Conservation (phyloP, 768 basidiomycete genomes). For the Mycena galericulata region DNA sequence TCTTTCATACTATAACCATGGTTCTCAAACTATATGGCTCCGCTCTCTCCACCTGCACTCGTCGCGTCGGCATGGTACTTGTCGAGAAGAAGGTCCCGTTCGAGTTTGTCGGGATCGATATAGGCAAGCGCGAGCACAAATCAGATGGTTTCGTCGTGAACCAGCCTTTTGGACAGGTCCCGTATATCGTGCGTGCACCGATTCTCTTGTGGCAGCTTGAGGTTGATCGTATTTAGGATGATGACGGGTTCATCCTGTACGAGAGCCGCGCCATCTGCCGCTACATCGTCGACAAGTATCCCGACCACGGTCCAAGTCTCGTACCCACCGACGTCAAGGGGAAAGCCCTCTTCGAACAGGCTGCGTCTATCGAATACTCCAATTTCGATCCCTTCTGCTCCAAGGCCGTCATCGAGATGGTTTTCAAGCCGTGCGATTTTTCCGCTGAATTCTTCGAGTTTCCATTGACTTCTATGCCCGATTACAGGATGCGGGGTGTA, state of each 20-base stretch:
- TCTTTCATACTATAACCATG: neutral
- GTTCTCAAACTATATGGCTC: neutral
- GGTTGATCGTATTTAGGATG: slow-evolving; percentile 42
- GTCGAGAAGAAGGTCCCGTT: neutral
- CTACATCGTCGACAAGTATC: slow-evolving; percentile 59
- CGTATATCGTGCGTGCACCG: slow-evolving; percentile 10
- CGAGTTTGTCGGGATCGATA: neutral
- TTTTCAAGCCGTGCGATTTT: slow-evolving; percentile 29
- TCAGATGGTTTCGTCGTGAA: neutral
- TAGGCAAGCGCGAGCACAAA: neutral
- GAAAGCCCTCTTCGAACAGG: slow-evolving; percentile 44
- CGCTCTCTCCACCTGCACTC: too few relatives aligned
- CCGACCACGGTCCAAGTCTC: slow-evolving; percentile 52
- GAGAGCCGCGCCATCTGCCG: slow-evolving; percentile 61
- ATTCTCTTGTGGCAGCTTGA: neutral
- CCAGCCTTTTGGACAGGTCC: slow-evolving; percentile 54
- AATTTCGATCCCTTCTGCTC: slow-evolving; percentile 14
- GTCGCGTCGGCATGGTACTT: neutral
- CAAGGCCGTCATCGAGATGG: slow-evolving; percentile 7
- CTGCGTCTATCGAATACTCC: slow-evolving; percentile 23
- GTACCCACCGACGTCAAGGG: slow-evolving; percentile 45
- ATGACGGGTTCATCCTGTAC: slow-evolving; percentile 61
- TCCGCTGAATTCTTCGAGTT: neutral
- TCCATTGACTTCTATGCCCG: neutral
- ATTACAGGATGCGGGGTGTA: slow-evolving; percentile 23